These are phyloP conservation scores for Kandelia obovata DNA, from an alignment of 345 rosid genomes.

Conservation along the genomic window DNA sequence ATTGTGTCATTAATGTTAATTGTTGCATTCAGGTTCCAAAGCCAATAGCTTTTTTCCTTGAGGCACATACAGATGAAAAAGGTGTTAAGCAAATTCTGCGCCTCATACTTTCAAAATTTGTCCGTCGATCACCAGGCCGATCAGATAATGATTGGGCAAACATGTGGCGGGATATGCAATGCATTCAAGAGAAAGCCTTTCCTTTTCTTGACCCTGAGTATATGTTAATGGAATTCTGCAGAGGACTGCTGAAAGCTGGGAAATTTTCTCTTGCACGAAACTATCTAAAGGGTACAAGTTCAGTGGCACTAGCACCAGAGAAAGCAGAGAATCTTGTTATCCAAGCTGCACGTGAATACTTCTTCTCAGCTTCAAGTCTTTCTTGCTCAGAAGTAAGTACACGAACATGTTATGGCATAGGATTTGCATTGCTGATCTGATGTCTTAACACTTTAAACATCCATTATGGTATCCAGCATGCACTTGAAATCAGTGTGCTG, in stretches of 20 bases:
- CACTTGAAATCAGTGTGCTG: too few relatives aligned
- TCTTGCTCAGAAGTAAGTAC: conserved; percentile 76
- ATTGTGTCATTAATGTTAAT: conserved; percentile 8
- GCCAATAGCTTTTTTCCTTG: conserved; percentile 67
- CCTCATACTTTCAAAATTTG: conserved; percentile 88
- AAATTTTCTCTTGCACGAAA: conserved; percentile 95
- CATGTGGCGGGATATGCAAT: conserved; percentile 95
- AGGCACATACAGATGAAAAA: conserved; percentile 78
- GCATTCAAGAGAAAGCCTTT: conserved; percentile 80
- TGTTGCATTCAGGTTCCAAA: conserved; percentile 71
- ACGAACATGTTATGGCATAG: conserved; percentile 7
- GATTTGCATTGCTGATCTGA: conserved; percentile 2
- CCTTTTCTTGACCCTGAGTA: conserved; percentile 82
- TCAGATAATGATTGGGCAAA: conserved; percentile 98
- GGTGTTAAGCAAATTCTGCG: conserved; percentile 87
- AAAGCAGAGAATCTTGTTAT: conserved; percentile 91
- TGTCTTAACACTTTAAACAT: neutral
- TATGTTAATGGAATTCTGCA: conserved; percentile 86
- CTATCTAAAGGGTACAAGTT: conserved; percentile 84
- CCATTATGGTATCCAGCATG: neutral
- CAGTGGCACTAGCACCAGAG: conserved; percentile 70
- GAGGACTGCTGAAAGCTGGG: conserved; percentile 95
- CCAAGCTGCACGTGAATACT: conserved; percentile 90
- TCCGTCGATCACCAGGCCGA: conserved; percentile 71
- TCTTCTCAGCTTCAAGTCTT: conserved; percentile 91